These are phyloP conservation scores for Royoungia palumana DNA, from an alignment of 768 basidiomycete genomes.

Conservation along the genomic window DNA sequence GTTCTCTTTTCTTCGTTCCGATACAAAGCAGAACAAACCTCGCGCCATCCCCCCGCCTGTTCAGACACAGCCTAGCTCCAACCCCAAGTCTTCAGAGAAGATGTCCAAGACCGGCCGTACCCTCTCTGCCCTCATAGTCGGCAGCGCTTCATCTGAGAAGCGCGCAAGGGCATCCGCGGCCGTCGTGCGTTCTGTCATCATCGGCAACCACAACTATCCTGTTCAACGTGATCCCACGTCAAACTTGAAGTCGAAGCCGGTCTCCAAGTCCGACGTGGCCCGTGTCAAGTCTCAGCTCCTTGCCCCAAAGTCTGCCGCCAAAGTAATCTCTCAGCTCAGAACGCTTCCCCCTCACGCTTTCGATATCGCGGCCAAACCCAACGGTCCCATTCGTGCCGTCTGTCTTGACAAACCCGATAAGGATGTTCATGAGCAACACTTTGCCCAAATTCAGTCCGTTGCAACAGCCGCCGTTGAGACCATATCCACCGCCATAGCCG, in stretches of 20 bases:
- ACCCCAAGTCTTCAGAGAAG: conserved; percentile 39
- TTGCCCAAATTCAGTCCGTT: conserved; percentile 48
- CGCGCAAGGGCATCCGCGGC: conserved; percentile 63
- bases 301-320: conserved; percentile 63
- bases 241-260: conserved; percentile 35
- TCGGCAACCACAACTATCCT: conserved; percentile 45
- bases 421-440: conserved; percentile 60
- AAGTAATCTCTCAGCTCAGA: conserved; percentile 68
- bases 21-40: conserved; percentile 26
- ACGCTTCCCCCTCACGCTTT: conserved; percentile 41
- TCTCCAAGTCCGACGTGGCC: conserved; percentile 51
- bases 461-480: conserved; percentile 49
- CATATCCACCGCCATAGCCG: conserved; percentile 49
- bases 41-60: conserved; percentile 8
- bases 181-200: conserved; percentile 62
- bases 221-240: conserved; percentile 25
- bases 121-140: conserved; percentile 31
- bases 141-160: conserved; percentile 45
- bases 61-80: conserved; percentile 28
- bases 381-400: conserved; percentile 70
- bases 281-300: conserved; percentile 68
- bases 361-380: conserved; percentile 11
- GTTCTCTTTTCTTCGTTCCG: conserved; percentile 39
- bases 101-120: conserved; percentile 35
- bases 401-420: conserved; percentile 63